Evolutionary conservation across 2,329 filamentous ascomycete genomes (phyloP).

Genomic region (Trichoderma sp.): DNA sequence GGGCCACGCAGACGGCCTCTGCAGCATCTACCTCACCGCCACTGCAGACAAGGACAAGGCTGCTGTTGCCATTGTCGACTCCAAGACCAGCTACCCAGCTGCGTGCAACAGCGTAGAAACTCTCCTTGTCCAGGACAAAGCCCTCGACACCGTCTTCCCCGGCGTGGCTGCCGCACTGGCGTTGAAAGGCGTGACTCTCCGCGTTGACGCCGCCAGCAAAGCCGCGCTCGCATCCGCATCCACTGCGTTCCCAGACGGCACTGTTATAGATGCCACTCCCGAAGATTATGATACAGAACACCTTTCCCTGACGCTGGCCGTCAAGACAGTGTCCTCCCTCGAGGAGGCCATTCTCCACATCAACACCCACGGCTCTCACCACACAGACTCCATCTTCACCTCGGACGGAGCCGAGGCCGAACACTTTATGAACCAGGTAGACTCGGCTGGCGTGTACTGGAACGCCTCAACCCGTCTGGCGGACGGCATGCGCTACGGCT

Average conservation of each 20-base stretch:
- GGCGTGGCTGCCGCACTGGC: conserved; percentile 73
- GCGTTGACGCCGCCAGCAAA: conserved; percentile 75
- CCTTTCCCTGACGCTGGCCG: conserved; percentile 78
- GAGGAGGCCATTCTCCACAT: conserved; percentile 83
- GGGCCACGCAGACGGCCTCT: conserved; percentile 93
- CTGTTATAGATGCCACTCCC: conserved; percentile 67
- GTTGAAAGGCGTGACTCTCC: conserved; percentile 76
- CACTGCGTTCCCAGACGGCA: conserved; percentile 48
- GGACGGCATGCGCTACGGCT: conserved; percentile 95
- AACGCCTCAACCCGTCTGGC: conserved; percentile 94
- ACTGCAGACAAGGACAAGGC: conserved; percentile 76
- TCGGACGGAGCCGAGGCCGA: conserved; percentile 69
- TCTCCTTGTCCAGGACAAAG: conserved; percentile 77
- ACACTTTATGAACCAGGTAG: conserved; percentile 80
- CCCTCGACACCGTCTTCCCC: conserved; percentile 69
- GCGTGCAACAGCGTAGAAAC: conserved; percentile 96
- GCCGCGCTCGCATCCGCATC: conserved; percentile 57
- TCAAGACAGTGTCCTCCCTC: conserved; percentile 74
- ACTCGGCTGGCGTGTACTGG: conserved; percentile 94
- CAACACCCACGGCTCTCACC: conserved; percentile 88
- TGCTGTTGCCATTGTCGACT: conserved; percentile 78
- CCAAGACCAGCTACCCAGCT: conserved; percentile 92
- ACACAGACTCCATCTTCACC: conserved; percentile 92
- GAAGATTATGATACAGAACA: conserved; percentile 88
- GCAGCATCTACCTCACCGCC: conserved; percentile 79